Evolutionary conservation across 495 filamentous ascomycete species (phyloP).

Genomic region (Podospora fimiseda): DNA sequence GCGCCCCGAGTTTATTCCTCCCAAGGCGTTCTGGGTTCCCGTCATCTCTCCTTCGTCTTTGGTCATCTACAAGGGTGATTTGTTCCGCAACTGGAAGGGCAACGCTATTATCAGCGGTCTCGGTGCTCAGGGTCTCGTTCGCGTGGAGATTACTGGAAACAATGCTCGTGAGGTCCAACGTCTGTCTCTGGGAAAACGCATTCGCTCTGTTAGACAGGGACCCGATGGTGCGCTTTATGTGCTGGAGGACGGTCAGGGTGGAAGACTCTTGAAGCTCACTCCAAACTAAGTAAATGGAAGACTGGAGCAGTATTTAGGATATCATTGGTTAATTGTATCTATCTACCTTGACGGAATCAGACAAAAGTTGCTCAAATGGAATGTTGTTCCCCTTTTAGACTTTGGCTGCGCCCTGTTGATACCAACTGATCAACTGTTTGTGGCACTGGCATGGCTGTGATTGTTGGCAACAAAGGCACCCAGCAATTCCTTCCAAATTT

Average conservation of each 20-base stretch:
- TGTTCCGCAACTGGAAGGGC: constrained; percentile 32
- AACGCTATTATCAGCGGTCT: constrained; percentile 32
- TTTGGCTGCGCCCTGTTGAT: too few species aligned
- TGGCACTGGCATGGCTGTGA: too few species aligned
- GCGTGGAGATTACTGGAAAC: constrained; percentile 28
- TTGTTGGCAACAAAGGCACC: too few species aligned
- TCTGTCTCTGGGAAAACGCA: constrained; percentile 29
- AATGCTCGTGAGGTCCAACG: constrained; percentile 31
- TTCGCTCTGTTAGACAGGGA: constrained; percentile 29
- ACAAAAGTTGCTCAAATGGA: too few species aligned
- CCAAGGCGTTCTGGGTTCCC: constrained; percentile 34
- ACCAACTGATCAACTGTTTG: too few species aligned
- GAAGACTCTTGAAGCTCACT: constrained; percentile 32
- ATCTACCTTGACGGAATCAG: too few species aligned
- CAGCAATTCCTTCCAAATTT: too few species aligned
- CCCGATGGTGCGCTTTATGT: constrained; percentile 32
- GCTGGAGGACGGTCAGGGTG: constrained; percentile 27
- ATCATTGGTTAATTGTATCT: neutral
- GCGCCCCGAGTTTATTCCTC: constrained; percentile 27
- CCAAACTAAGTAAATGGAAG: constrained; percentile 26
- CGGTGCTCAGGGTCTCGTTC: constrained; percentile 25
- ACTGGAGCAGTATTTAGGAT: too few species aligned
- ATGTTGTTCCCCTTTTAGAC: too few species aligned
- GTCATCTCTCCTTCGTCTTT: constrained; percentile 31
- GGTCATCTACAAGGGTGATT: constrained; percentile 33